phyloP scores from a whole-genome alignment of 2,329 filamentous ascomycete species.

The Penicillium occitanis region DNA sequence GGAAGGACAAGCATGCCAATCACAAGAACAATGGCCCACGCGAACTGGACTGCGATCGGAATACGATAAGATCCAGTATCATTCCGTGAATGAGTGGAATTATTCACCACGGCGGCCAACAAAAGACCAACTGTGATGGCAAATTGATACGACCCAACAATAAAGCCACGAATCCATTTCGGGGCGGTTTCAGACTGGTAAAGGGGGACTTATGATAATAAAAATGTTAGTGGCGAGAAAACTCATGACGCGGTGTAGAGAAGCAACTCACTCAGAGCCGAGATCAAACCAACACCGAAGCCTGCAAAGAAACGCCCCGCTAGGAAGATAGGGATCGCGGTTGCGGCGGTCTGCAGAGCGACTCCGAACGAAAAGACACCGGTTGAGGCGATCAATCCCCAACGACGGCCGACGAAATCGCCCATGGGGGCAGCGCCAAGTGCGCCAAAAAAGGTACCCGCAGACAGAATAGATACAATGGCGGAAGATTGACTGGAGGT shows the following conservation, averaged over 20 bases:
- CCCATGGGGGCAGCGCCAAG: conserved; percentile 68
- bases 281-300: conserved; percentile 66
- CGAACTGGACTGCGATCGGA: conserved; percentile 71
- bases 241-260: background rate
- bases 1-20: conserved; percentile 69
- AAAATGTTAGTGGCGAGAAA: background rate
- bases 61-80: conserved; percentile 70
- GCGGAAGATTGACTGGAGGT: conserved; percentile 67
- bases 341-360: conserved; percentile 68
- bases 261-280: conserved; percentile 43
- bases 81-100: conserved; percentile 61
- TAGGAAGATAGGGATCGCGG: conserved; percentile 57
- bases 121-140: conserved; percentile 71
- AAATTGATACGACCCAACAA: conserved; percentile 74
- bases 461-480: conserved; percentile 79
- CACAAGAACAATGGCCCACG: conserved; percentile 71
- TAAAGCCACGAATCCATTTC: conserved; percentile 75
- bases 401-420: conserved; percentile 68
- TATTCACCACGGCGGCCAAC: conserved; percentile 59
- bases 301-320: conserved; percentile 60
- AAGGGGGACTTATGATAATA: conserved; percentile 57
- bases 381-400: conserved; percentile 65
- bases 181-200: conserved; percentile 75
- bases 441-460: conserved; percentile 73
- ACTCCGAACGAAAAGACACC: conserved; percentile 70